phyloP scores from a whole-genome alignment of 2,329 filamentous ascomycete species.

The Pestalotiopsis sp. region DNA sequence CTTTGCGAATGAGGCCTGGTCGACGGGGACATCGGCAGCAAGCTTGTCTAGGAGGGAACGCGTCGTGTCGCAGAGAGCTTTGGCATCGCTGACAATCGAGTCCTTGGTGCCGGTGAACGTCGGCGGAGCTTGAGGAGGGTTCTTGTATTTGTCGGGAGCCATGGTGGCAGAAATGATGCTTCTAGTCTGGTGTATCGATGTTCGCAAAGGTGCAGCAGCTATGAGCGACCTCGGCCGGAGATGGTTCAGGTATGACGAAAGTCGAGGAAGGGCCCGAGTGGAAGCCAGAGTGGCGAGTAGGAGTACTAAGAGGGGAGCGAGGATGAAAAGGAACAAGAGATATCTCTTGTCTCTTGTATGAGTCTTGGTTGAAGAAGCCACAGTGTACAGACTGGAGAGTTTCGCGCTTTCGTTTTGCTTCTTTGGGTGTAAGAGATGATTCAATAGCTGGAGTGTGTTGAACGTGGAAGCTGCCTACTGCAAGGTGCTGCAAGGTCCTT shows the following conservation, averaged over 20 bases:
- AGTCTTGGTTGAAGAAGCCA: constrained; percentile 9
- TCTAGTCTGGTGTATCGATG: constrained; percentile 21
- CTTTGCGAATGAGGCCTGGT: constrained; percentile 57
- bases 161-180: constrained; percentile 58
- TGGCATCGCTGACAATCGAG: constrained; percentile 68
- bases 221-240: constrained; percentile 44
- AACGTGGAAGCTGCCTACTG: not conserved
- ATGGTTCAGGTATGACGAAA: constrained; percentile 61
- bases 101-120: constrained; percentile 74
- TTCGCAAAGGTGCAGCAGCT: constrained; percentile 31
- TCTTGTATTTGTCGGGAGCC: constrained; percentile 69
- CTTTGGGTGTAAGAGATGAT: not conserved
- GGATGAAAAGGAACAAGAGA: constrained; percentile 51
- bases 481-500: constrained; percentile 6
- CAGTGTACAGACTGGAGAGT: not conserved
- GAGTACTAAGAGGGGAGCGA: constrained; percentile 52
- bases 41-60: constrained; percentile 69
- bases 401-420: not conserved
- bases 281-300: constrained; percentile 69
- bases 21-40: constrained; percentile 60
- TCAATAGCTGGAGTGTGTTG: not conserved
- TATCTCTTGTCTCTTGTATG: constrained; percentile 14
- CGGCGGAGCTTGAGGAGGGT: constrained; percentile 77
- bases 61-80: constrained; percentile 65
- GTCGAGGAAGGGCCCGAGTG: constrained; percentile 59